phyloP scores from a whole-genome alignment of 1,284 basidiomycete species.

The Cutaneotrichosporon cutaneum region DNA sequence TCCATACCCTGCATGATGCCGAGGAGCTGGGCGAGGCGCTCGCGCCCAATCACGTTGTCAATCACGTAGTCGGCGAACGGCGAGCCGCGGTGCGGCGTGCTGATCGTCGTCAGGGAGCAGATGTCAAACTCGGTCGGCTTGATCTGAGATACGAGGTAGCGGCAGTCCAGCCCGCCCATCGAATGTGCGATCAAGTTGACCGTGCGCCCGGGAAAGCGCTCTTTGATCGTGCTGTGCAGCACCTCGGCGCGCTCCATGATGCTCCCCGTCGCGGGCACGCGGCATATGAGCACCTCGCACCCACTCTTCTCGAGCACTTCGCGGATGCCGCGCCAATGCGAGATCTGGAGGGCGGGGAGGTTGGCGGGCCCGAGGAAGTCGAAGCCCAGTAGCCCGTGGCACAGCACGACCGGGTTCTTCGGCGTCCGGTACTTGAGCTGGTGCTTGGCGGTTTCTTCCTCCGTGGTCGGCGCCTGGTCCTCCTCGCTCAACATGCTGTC shows the following conservation, averaged over 20 bases:
- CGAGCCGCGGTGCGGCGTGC: constrained; percentile 89
- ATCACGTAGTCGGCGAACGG: constrained; percentile 90
- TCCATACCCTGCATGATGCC: constrained; percentile 62
- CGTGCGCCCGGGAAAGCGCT: constrained; percentile 71
- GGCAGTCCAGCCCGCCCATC: constrained; percentile 92
- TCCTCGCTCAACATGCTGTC: constrained; percentile 62
- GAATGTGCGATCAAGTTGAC: constrained; percentile 93
- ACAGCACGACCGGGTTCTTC: constrained; percentile 82
- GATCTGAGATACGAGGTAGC: constrained; percentile 66
- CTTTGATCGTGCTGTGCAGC: constrained; percentile 74
- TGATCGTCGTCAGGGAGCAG: constrained; percentile 83
- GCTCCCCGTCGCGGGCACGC: constrained; percentile 85
- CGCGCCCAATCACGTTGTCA: constrained; percentile 67
- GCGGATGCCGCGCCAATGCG: constrained; percentile 92
- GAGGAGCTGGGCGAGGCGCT: constrained; percentile 53
- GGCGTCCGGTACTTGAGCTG: constrained; percentile 73
- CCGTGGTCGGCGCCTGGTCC: constrained; percentile 60
- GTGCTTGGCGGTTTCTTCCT: constrained; percentile 61
- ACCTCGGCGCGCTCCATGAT: constrained; percentile 83
- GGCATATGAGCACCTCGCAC: constrained; percentile 84
- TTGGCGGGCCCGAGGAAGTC: constrained; percentile 56
- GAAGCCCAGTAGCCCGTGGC: constrained; percentile 87
- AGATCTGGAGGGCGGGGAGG: constrained; percentile 64
- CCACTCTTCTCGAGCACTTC: constrained; percentile 85
- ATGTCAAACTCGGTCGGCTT: constrained; percentile 59